Evolutionary conservation across 352 stramenopile genomes (phyloP).

Genomic region (Globisporangium camurandrum): DNA sequence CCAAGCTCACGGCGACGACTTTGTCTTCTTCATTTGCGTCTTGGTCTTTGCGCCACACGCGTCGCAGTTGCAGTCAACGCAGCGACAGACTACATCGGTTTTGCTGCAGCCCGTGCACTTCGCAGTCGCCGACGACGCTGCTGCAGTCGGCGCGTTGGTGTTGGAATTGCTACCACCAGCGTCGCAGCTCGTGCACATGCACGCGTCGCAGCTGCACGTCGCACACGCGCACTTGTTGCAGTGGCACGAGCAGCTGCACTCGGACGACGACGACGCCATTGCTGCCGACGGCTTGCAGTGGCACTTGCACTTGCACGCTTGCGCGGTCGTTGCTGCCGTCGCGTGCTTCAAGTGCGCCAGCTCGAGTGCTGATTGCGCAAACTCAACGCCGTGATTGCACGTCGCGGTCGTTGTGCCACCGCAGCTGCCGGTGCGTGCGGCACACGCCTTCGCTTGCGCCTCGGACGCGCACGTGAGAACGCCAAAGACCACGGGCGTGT

Average conservation of each 20-base stretch:
- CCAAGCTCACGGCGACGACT: slow-evolving; percentile 23
- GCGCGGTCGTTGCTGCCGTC: slow-evolving; percentile 16
- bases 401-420: slow-evolving; percentile 20
- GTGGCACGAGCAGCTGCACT: slow-evolving; percentile 22
- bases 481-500: slow-evolving; percentile 77
- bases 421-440: slow-evolving; percentile 16
- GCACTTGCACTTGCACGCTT: slow-evolving; percentile 23
- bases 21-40: slow-evolving; percentile 14
- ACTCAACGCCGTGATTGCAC: slow-evolving; percentile 49
- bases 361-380: slow-evolving; percentile 61
- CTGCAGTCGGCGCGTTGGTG: not conserved
- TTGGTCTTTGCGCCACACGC: not conserved
- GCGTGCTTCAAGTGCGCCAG: slow-evolving; percentile 87
- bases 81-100: not conserved
- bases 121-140: no score
- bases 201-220: slow-evolving; percentile 14
- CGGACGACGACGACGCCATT: slow-evolving; percentile 12
- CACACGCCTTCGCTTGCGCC: slow-evolving; percentile 86
- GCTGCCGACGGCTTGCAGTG: no score
- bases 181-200: slow-evolving; percentile 14
- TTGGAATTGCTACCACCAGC: slow-evolving; percentile 4
- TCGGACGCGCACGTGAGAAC: slow-evolving; percentile 92
- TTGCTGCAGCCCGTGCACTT: not conserved
- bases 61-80: not conserved
- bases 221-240: slow-evolving; percentile 38